These are phyloP conservation scores for Pleurotus platypus DNA, from an alignment of 768 basidiomycete genomes.

Conservation along the genomic window DNA sequence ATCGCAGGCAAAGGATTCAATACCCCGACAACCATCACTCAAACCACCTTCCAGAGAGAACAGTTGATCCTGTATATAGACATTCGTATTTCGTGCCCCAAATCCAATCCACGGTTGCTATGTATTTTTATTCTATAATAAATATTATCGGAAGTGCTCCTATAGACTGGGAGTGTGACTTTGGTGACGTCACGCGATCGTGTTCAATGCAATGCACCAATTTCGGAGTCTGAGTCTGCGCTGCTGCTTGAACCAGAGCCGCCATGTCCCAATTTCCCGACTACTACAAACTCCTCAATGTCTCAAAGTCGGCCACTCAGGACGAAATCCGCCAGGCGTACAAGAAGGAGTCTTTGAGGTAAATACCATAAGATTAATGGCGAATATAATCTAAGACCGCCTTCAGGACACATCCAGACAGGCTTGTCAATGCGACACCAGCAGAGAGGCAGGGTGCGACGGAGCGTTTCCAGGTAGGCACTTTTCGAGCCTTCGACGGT, in stretches of 20 bases:
- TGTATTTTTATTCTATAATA: slow-evolving; percentile 9
- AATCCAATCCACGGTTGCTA: not conserved
- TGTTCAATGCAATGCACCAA: not conserved
- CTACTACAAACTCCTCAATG: slow-evolving; percentile 66
- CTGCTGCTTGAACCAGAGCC: slow-evolving; percentile 9
- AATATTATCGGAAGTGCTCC: not conserved
- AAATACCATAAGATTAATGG: too few species aligned
- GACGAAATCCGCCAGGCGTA: slow-evolving; percentile 78
- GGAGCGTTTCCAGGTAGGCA: slow-evolving; percentile 73
- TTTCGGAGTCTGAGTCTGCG: not conserved
- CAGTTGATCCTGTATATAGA: slow-evolving; percentile 39
- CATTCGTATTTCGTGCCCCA: not conserved
- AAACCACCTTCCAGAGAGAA: slow-evolving; percentile 30
- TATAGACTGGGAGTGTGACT: not conserved
- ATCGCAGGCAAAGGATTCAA: slow-evolving; percentile 12
- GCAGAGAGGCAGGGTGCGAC: slow-evolving; percentile 75
- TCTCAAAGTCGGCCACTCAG: slow-evolving; percentile 53
- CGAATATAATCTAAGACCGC: slow-evolving; percentile 2
- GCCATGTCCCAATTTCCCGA: slow-evolving; percentile 77
- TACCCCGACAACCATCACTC: slow-evolving; percentile 16
- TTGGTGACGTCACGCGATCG: slow-evolving; percentile 12
- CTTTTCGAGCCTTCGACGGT: not conserved
- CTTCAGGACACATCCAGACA: slow-evolving; percentile 83
- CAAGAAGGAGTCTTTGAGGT: slow-evolving; percentile 74
- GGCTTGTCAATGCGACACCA: slow-evolving; percentile 65